Percentiles rank a stretch among this genome's conserved stretches.
These are phyloP conservation scores for Penicillium olsonii DNA, from an alignment of 2,329 filamentous ascomycete species.

Conservation along the genomic window DNA sequence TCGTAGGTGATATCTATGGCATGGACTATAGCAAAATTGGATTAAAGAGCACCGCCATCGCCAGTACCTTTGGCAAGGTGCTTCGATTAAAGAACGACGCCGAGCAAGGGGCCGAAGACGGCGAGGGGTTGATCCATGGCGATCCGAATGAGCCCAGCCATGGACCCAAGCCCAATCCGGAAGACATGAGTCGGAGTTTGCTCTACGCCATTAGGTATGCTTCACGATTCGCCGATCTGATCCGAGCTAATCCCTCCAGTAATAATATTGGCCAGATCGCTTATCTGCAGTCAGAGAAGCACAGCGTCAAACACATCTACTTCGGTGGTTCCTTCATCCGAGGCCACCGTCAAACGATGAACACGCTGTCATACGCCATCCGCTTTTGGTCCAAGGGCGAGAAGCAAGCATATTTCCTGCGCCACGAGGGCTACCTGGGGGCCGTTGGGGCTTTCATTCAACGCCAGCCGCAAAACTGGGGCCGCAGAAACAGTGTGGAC, in stretches of 20 bases:
- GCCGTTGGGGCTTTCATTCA: conserved; percentile 93
- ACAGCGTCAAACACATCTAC: conserved; percentile 88
- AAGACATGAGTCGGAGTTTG: conserved; percentile 87
- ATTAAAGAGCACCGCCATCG: conserved; percentile 91
- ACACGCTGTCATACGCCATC: conserved; percentile 94
- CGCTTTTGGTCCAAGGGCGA: conserved; percentile 94
- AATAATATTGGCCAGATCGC: conserved; percentile 99
- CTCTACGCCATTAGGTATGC: conserved; percentile 79
- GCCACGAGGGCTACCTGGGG: conserved; percentile 94
- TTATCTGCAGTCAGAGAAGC: conserved; percentile 94
- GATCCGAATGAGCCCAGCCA: conserved; percentile 36
- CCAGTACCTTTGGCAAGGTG: conserved; percentile 94
- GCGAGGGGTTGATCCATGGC: conserved; percentile 58
- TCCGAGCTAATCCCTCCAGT: conserved; percentile 48
- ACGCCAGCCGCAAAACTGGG: conserved; percentile 88
- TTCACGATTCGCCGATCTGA: neutral
- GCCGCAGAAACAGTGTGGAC: conserved; percentile 76
- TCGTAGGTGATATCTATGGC: conserved; percentile 97
- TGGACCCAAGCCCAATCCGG: conserved; percentile 64
- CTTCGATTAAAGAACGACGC: conserved; percentile 88
- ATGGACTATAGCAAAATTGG: conserved; percentile 96
- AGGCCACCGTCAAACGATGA: conserved; percentile 95
- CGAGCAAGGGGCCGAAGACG: conserved; percentile 75
- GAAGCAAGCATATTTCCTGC: conserved; percentile 93
- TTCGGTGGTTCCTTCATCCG: conserved; percentile 97